Evolutionary conservation across 768 basidiomycete species (phyloP), one percentile per base, ranked within the genome.

Genomic region (Pleurotus ostreatus): DNA sequence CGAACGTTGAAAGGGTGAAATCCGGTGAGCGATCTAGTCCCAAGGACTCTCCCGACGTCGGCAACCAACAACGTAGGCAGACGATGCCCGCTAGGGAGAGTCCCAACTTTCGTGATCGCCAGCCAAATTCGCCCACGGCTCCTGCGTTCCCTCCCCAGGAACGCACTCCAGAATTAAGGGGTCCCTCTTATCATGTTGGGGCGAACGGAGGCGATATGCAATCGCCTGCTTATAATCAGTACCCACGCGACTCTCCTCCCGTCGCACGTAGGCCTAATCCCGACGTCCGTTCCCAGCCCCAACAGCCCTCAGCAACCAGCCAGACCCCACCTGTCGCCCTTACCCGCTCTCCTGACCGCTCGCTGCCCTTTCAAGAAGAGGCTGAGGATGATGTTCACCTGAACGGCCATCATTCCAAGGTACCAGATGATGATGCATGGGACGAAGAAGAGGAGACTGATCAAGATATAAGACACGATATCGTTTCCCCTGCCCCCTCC

Each of bases 361-460:
- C 88, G 13, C 74, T 91, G 22, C 88, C 88, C 16, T 79, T 89
- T 2, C 88, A 91, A 66, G 88, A 90, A 65, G 88, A 89, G 59
- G 78, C 78, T 25, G 87, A 89, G 62, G 88, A 89, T 61, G 86
- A 88, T 59, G 70, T 11, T 56, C 61, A 38, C 61, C 68, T 22
- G 78, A 76, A 62, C 39, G 72, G 69, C 30, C 30, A 34, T 34
- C 30, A 34, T 34, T 34, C 30, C 30, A 34, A 34, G 30, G 67
- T 61, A 57, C 57, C 66, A 13, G 66, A 64, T 30, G 65, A 70
- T 59, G 57, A 72, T 71, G 69, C 67, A 71, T 56, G 64, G 52
- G 45, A 53, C 11, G 39, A 49, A 18, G 45, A 53, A 12, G 39
- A 49, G n/a, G 56, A 68, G 26, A 63, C 59, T 15, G 69, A 71